Base-by-base conservation (phyloP, 2,329 filamentous ascomycete genomes). In the Colletotrichum viniferum region DNA sequence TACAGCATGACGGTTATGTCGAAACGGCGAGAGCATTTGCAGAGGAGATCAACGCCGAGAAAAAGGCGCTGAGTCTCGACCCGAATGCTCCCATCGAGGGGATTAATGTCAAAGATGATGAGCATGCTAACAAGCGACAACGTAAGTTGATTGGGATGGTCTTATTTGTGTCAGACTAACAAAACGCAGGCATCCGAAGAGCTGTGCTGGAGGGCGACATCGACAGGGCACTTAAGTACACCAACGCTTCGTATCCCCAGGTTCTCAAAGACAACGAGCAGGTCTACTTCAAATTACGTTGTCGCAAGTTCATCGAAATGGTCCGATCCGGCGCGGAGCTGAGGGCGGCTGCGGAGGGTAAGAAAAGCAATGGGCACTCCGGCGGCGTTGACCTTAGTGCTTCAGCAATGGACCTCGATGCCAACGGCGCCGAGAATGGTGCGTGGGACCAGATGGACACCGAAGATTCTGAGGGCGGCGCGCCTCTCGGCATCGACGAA, bases 291-390 rank as follows among this genome's bases (percentile, higher is more conserved):
- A 94, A 93, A 73, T 87, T 99, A 64, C 92, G 94, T 78, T 98
- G 96, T 82, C 92, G 96, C 76, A 97, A 97, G 82, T 98, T 98
- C 83, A 93, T 98, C 76, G 97, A 99, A 84, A 96, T 99, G 93
- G 95, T 98, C 80, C 91, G 94, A 55, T 91, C 90, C 73, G 93
- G 92, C 43, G 92, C 93, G 4, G 94, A 96, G 78, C 84, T 94
- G 21, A 89, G 88, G 80, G 85, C 88, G 43, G 84, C 85, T 9
- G 84, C 86, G 43, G 86, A 88, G 10, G 79, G 82, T 6, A 89
- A 88, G 79, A 84, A 79, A 77, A 83, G 79, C 82, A 82, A 89
- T 77, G 83, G 86, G 13, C 86, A 89, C 66, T 85, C 86, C 48
- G 79, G 84, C 52, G 79, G 84, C 28, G 85, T 84, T 38, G 85